A percentile compares a stretch with the other conserved stretches of the same genome.
Conservation (phyloP, 495 filamentous ascomycete genomes). For the Entonaema liquescens region DNA sequence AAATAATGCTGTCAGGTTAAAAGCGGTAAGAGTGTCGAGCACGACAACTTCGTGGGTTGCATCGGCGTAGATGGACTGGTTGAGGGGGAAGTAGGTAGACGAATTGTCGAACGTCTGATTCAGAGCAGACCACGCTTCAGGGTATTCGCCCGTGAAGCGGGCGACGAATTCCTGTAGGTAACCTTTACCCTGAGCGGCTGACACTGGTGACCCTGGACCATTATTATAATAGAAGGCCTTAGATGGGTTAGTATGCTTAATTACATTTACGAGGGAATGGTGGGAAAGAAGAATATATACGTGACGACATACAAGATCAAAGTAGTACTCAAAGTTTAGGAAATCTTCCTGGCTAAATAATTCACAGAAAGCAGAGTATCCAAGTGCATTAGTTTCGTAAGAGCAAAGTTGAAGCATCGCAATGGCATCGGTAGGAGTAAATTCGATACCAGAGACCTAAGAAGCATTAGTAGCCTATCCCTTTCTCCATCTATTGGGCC, state of each 20-base stretch:
- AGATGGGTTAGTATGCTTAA: slow-evolving; percentile 10
- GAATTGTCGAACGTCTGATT: slow-evolving; percentile 59
- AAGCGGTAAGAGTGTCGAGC: slow-evolving; percentile 55
- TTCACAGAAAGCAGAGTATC: slow-evolving; percentile 43
- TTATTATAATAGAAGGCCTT: slow-evolving; percentile 49
- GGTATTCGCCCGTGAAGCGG: slow-evolving; percentile 61
- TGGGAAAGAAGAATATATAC: slow-evolving; percentile 2
- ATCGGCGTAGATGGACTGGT: slow-evolving; percentile 58
- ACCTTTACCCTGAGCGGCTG: slow-evolving; percentile 51
- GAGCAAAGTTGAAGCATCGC: slow-evolving; percentile 47
- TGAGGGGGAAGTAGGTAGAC: slow-evolving; percentile 53
- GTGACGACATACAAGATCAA: slow-evolving; percentile 40
- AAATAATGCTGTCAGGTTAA: slow-evolving; percentile 50
- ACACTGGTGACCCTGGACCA: slow-evolving; percentile 49
- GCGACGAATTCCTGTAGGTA: slow-evolving; percentile 69
- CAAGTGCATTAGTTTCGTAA: slow-evolving; percentile 43
- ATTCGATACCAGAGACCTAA: slow-evolving; percentile 42
- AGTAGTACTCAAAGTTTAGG: slow-evolving; percentile 46
- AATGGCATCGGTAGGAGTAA: slow-evolving; percentile 35
- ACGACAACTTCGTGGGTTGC: slow-evolving; percentile 61
- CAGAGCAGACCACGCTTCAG: slow-evolving; percentile 60
- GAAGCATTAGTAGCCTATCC: slow-evolving; percentile 1
- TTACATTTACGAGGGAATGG: background rate
- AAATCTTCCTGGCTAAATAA: slow-evolving; percentile 51
- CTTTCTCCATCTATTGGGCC: background rate